Conservation (phyloP, 495 filamentous ascomycete genomes). For the Bombardia bombarda region DNA sequence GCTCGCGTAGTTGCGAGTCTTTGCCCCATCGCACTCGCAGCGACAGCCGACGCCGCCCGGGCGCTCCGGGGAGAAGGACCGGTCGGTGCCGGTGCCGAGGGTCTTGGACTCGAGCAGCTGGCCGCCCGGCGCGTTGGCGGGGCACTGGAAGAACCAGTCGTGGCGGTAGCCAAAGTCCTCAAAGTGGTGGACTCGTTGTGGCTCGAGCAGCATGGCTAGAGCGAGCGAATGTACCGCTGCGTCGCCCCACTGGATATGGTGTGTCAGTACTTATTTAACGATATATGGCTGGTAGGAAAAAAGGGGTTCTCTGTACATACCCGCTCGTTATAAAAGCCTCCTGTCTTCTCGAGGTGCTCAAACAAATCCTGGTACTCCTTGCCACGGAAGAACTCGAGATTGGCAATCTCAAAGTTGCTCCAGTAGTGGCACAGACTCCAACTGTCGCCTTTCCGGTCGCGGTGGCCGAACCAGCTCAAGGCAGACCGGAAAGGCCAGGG, state of each 20-base stretch:
- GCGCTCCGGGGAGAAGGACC: constrained; percentile 22
- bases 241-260: constrained; percentile 51
- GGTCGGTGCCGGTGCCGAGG: constrained; percentile 20
- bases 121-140: constrained; percentile 33
- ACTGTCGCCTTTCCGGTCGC: constrained; percentile 26
- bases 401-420: constrained; percentile 52
- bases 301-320: constrained; percentile 8
- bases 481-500: constrained; percentile 31
- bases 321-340: constrained; percentile 48
- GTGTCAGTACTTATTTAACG: too few relatives aligned
- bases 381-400: constrained; percentile 44
- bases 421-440: constrained; percentile 52
- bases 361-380: constrained; percentile 42
- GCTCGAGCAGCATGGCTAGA: constrained; percentile 39
- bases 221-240: constrained; percentile 47
- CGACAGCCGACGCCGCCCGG: constrained; percentile 35
- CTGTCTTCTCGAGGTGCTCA: constrained; percentile 34
- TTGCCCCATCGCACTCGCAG: constrained; percentile 34
- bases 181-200: constrained; percentile 45
- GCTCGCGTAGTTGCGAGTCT: constrained; percentile 22
- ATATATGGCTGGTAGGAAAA: too few relatives aligned
- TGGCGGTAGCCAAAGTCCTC: constrained; percentile 47
- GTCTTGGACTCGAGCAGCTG: constrained; percentile 27
- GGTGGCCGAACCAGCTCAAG: constrained; percentile 30
- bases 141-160: constrained; percentile 39